Evolutionary conservation across 176 grass and related monocot genomes (phyloP).

Genomic region (Aegilops sharonensis): DNA sequence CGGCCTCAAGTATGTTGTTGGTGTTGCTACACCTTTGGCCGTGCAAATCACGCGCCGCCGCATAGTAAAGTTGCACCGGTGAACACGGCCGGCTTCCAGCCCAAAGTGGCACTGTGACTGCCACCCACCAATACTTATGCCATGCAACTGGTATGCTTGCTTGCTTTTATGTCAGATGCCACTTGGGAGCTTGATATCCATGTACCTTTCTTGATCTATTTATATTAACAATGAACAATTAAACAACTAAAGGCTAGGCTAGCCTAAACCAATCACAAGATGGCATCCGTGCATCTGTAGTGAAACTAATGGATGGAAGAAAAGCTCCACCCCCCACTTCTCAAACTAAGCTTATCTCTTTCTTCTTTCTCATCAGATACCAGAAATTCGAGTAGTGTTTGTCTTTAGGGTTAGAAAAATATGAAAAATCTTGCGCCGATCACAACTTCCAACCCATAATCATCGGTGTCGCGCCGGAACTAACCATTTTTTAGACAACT

Average conservation of each 20-base stretch:
- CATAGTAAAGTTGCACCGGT: not conserved
- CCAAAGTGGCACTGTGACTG: not conserved
- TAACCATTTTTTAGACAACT: too few species aligned
- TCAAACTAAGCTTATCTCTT: not conserved
- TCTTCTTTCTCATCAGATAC: too few species aligned
- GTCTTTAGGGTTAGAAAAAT: too few species aligned
- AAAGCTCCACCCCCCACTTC: not conserved
- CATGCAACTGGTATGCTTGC: not conserved
- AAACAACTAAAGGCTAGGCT: not conserved
- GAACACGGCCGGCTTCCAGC: not conserved
- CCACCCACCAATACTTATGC: not conserved
- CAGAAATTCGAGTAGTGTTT: too few species aligned
- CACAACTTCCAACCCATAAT: too few species aligned
- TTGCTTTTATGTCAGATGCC: slow-evolving; percentile 14
- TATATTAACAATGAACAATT: not conserved
- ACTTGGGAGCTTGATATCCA: not conserved
- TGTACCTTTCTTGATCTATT: not conserved
- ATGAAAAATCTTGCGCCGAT: too few species aligned
- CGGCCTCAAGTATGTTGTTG: not conserved
- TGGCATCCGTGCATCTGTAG: not conserved
- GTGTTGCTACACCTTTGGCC: not conserved
- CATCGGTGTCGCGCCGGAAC: too few species aligned
- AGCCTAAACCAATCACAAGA: not conserved
- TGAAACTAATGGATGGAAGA: not conserved
- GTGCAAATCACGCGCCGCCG: slow-evolving; percentile 17